Evolutionary conservation across 441 rosid genomes (phyloP).

Genomic region (Croton setiger): DNA sequence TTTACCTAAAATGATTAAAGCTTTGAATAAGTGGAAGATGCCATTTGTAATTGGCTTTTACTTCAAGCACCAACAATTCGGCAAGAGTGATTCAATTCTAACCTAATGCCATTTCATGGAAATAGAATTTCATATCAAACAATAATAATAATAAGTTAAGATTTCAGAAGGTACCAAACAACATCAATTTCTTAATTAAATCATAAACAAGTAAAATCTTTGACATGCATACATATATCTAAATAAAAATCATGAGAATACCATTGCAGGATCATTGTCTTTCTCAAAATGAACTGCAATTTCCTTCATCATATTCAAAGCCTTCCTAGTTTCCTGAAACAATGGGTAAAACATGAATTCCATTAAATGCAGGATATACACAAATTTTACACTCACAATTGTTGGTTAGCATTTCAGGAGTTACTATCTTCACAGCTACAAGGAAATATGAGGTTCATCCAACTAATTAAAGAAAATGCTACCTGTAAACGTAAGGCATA

Average conservation of each 20-base stretch:
- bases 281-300: conserved; percentile 64
- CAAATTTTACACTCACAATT: neutral
- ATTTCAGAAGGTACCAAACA: neutral
- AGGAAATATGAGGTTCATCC: neutral
- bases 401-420: conserved; percentile 5
- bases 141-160: neutral
- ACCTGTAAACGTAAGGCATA: neutral
- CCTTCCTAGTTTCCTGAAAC: conserved; percentile 56
- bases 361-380: neutral
- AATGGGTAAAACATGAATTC: neutral
- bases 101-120: neutral
- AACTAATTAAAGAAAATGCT: neutral
- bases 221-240: neutral
- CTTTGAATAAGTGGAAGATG: conserved; percentile 8
- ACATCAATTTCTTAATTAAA: neutral
- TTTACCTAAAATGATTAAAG: conserved; percentile 48
- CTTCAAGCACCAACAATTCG: neutral
- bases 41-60: neutral
- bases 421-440: neutral
- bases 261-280: conserved; percentile 59
- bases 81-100: neutral
- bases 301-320: conserved; percentile 54
- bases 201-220: neutral
- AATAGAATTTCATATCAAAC: neutral
- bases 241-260: conserved; percentile 16